These are phyloP conservation scores for Moesziomyces globuligerus DNA, from an alignment of 1,284 basidiomycete species.

Conservation along the genomic window DNA sequence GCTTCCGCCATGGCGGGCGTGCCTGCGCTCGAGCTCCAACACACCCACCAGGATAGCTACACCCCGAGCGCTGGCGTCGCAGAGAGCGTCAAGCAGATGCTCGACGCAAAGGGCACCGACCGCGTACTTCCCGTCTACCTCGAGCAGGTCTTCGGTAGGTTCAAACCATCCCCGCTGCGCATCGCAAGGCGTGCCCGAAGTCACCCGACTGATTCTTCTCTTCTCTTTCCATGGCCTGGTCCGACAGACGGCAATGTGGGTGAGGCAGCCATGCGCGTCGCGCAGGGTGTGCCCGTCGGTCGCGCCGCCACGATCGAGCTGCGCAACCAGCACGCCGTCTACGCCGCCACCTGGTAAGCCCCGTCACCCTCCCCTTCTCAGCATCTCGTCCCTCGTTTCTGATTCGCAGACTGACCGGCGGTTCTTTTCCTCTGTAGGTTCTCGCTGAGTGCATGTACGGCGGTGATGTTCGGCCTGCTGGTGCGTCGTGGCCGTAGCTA, in stretches of 20 bases:
- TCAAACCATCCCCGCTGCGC: background rate
- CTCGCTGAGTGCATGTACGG: slow-evolving; percentile 55
- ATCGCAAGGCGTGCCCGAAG: too few relatives aligned
- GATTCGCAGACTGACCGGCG: background rate
- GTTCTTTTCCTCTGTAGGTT: slow-evolving; percentile 24
- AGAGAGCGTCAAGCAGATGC: slow-evolving; percentile 42
- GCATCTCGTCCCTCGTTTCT: background rate
- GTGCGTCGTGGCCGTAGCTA: slow-evolving; percentile 42
- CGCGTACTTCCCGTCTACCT: slow-evolving; percentile 59
- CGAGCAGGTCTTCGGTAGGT: slow-evolving; percentile 62
- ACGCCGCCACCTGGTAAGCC: slow-evolving; percentile 88
- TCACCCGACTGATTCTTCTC: too few relatives aligned
- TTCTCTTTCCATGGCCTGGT: slow-evolving; percentile 2
- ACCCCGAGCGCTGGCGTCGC: slow-evolving; percentile 47
- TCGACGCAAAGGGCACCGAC: slow-evolving; percentile 13
- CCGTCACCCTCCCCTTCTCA: slow-evolving; percentile 10
- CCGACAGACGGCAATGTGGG: slow-evolving; percentile 79
- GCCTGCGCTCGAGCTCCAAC: slow-evolving; percentile 59
- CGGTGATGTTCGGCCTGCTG: slow-evolving; percentile 56
- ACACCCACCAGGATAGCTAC: slow-evolving; percentile 35
- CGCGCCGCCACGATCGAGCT: slow-evolving; percentile 85
- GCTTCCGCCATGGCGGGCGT: slow-evolving; percentile 87
- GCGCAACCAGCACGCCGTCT: slow-evolving; percentile 93
- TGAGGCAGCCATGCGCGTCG: slow-evolving; percentile 75
- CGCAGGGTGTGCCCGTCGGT: slow-evolving; percentile 85